Percentiles rank a stretch among this genome's conserved stretches.
phyloP scores from a whole-genome alignment of 1,284 basidiomycete genomes.

The Rhodotorula sp. region DNA sequence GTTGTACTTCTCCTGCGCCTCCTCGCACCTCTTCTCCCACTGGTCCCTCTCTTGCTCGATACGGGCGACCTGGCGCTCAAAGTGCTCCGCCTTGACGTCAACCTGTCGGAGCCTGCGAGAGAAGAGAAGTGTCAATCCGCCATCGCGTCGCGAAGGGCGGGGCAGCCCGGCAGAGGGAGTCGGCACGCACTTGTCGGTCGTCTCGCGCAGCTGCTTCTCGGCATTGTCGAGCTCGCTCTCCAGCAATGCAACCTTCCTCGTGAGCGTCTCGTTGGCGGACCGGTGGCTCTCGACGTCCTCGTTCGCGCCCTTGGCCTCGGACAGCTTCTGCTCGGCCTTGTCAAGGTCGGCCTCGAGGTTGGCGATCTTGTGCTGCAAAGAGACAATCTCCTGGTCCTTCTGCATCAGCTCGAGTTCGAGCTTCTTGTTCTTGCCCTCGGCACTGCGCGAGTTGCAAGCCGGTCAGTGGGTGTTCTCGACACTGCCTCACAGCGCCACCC shows the following conservation, averaged over 20 bases:
- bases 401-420: constrained; percentile 65
- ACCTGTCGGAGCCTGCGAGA: constrained; percentile 80
- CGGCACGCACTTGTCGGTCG: constrained; percentile 83
- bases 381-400: constrained; percentile 85
- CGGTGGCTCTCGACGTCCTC: constrained; percentile 73
- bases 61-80: constrained; percentile 85
- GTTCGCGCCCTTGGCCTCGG: constrained; percentile 66
- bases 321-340: constrained; percentile 70
- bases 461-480: neutral
- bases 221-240: constrained; percentile 94
- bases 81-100: constrained; percentile 98
- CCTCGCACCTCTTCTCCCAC: constrained; percentile 92
- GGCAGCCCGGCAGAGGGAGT: neutral
- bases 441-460: constrained; percentile 44
- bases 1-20: constrained; percentile 67
- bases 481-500: neutral
- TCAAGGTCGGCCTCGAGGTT: constrained; percentile 73
- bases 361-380: constrained; percentile 73
- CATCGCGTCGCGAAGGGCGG: too few relatives aligned
- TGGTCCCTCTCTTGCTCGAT: constrained; percentile 86
- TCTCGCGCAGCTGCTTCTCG: constrained; percentile 96
- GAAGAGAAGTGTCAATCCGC: neutral
- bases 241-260: constrained; percentile 83
- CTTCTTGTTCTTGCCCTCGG: constrained; percentile 81
- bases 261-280: constrained; percentile 71